Evolutionary conservation across 106 monocot species (phyloP).

Genomic region (Alisma plantagoaquatica): DNA sequence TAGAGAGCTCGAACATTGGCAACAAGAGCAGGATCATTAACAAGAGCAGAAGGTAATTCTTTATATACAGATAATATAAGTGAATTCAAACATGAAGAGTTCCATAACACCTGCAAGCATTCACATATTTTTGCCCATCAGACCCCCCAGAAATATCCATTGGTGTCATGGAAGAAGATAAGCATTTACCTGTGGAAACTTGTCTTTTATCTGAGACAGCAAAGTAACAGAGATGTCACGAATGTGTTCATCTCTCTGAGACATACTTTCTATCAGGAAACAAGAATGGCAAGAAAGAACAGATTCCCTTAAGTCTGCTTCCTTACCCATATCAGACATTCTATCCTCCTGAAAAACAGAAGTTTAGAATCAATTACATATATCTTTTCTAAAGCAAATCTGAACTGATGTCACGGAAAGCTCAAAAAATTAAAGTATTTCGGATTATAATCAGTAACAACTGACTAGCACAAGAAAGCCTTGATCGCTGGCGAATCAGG

Average conservation of each 20-base stretch:
- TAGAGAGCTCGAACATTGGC: constrained; percentile 74
- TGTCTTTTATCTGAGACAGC: constrained; percentile 77
- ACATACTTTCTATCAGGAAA: constrained; percentile 91
- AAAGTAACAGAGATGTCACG: constrained; percentile 80
- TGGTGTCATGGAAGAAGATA: too few relatives aligned
- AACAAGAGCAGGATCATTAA: constrained; percentile 95
- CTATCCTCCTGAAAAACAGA: constrained; percentile 64
- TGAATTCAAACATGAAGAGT: constrained; percentile 77
- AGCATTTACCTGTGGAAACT: constrained; percentile 69
- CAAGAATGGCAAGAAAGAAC: constrained; percentile 85
- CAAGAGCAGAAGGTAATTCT: constrained; percentile 63
- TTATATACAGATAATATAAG: constrained; percentile 86
- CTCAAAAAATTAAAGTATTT: too few relatives aligned
- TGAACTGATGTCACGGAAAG: too few relatives aligned
- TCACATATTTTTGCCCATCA: too few relatives aligned
- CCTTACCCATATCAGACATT: constrained; percentile 74
- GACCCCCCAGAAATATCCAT: too few relatives aligned
- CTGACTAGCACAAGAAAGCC: too few relatives aligned
- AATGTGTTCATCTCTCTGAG: constrained; percentile 91
- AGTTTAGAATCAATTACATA: too few relatives aligned
- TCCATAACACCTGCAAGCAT: constrained; percentile 90
- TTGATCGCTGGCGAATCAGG: too few relatives aligned
- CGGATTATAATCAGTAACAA: too few relatives aligned
- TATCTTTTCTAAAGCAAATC: too few relatives aligned
- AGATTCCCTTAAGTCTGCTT: constrained; percentile 63